Evolutionary conservation across 345 rosid genomes (phyloP).

Genomic region (Eucalyptus curtisii): DNA sequence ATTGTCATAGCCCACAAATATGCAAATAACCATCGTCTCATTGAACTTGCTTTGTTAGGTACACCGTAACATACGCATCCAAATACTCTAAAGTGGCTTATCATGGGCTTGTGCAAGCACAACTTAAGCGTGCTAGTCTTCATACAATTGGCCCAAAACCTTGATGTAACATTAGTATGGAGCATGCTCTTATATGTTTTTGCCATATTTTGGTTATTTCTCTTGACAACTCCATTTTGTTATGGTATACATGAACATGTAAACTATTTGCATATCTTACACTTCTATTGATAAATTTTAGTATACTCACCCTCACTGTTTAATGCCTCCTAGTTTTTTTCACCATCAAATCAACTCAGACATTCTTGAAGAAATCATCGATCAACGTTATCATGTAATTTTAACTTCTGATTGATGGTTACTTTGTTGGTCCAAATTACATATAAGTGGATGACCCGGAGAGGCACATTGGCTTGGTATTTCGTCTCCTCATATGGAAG

Average conservation of each 20-base stretch:
- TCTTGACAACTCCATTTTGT: neutral
- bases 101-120: neutral
- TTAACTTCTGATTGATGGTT: neutral
- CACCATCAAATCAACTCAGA: neutral
- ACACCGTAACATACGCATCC: neutral
- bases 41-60: neutral
- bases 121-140: neutral
- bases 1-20: neutral
- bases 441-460: neutral
- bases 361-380: neutral
- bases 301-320: neutral
- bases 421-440: neutral
- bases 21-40: neutral
- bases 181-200: slow-evolving; percentile 1
- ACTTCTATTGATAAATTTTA: neutral
- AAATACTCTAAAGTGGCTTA: neutral
- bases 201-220: neutral
- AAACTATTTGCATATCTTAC: no score
- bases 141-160: neutral
- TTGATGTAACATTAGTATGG: neutral
- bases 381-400: neutral
- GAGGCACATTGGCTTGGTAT: neutral
- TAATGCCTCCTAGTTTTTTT: neutral
- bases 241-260: neutral
- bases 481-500: no score